Evolutionary conservation across 2,329 filamentous ascomycete genomes (phyloP).

Genomic region (Aureobasidium pullulans): DNA sequence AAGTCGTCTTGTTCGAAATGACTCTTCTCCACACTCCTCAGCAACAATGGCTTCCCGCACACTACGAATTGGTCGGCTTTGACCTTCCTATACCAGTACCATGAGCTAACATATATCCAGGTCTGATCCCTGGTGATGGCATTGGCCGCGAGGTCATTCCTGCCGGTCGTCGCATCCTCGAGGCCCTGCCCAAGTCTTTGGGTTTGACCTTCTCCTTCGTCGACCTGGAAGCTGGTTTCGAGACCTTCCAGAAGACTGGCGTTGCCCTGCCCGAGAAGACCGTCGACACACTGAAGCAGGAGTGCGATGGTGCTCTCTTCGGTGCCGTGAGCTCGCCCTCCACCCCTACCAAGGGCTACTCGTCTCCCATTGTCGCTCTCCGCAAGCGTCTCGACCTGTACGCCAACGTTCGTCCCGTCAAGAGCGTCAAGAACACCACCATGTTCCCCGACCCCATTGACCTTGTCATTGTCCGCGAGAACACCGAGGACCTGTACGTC

Average conservation of each 20-base stretch:
- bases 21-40: constrained; percentile 8
- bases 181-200: constrained; percentile 85
- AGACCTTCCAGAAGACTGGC: constrained; percentile 85
- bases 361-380: constrained; percentile 90
- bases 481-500: constrained; percentile 97
- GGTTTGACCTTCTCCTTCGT: constrained; percentile 91
- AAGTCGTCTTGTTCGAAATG: neutral
- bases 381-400: constrained; percentile 93
- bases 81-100: neutral
- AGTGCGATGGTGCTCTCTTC: constrained; percentile 94
- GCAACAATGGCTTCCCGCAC: constrained; percentile 54
- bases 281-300: constrained; percentile 76
- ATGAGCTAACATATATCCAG: constrained; percentile 38
- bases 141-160: constrained; percentile 99
- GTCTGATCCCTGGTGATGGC: constrained; percentile 94
- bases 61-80: constrained; percentile 57
- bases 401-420: constrained; percentile 95
- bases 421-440: constrained; percentile 61
- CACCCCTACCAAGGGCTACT: constrained; percentile 87
- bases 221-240: constrained; percentile 86
- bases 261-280: constrained; percentile 84
- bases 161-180: constrained; percentile 79
- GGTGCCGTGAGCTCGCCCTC: constrained; percentile 89
- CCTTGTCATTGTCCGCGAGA: constrained; percentile 96
- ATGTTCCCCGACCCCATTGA: constrained; percentile 60